Conservation (phyloP, 2,329 filamentous ascomycete genomes). For the Coniochaeta sp. region DNA sequence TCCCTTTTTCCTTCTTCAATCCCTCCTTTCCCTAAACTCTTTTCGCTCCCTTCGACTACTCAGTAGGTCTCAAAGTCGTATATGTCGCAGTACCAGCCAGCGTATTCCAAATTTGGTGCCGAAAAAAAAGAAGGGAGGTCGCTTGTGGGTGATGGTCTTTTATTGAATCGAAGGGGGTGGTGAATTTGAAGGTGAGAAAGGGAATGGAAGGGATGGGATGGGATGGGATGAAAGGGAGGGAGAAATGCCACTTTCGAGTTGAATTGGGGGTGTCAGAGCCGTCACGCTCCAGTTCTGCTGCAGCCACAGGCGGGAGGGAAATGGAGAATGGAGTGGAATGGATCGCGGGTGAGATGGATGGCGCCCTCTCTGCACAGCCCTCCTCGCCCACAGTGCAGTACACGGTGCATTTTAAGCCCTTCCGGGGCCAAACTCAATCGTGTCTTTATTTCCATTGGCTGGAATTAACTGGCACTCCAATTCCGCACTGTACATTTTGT, state of each 20-base stretch:
- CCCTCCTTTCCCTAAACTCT: background rate
- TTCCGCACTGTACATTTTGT: background rate
- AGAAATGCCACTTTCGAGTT: conserved; percentile 1
- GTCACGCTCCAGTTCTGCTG: background rate
- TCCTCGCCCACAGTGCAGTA: background rate
- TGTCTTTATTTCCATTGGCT: too few species aligned
- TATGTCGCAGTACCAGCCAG: conserved; percentile 16
- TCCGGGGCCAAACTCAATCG: too few species aligned
- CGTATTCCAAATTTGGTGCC: conserved; percentile 13
- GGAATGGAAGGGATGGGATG: background rate
- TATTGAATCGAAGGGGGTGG: background rate
- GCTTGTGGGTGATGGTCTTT: background rate
- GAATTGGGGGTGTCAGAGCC: conserved; percentile 4
- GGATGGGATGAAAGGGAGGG: conserved; percentile 3
- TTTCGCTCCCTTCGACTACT: background rate
- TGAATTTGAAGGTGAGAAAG: background rate
- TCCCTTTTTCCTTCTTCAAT: background rate
- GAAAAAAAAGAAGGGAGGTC: conserved; percentile 6
- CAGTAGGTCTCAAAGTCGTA: background rate
- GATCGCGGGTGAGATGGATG: background rate
- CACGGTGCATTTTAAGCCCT: too few species aligned
- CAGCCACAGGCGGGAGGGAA: background rate
- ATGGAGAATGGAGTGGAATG: background rate
- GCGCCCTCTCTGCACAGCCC: conserved; percentile 1
- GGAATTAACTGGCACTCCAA: too few species aligned